phyloP scores from a whole-genome alignment of 208 protist species.

The Paratrypanosoma confusum region DNA sequence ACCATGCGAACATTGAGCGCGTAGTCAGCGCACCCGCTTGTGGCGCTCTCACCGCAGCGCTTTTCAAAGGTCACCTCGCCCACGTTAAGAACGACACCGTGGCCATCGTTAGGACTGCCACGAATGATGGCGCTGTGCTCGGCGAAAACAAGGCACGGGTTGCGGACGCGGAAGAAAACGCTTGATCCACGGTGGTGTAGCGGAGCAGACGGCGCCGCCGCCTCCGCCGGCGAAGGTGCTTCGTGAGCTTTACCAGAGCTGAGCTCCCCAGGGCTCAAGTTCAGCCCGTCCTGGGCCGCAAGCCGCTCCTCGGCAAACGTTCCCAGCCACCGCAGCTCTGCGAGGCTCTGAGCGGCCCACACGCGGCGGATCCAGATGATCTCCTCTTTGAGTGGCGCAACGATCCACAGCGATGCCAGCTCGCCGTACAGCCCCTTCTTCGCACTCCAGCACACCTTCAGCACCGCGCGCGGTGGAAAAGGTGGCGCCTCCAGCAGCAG shows the following conservation, averaged over 20 bases:
- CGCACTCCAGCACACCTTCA: too few relatives aligned
- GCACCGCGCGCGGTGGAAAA: too few relatives aligned
- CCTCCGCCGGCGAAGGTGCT: too few relatives aligned
- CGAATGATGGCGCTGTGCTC: conserved; percentile 14
- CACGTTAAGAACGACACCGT: conserved; percentile 17
- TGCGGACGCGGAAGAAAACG: conserved; percentile 8
- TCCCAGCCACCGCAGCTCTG: conserved; percentile 5
- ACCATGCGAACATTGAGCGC: too few relatives aligned
- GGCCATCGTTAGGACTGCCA: conserved; percentile 5
- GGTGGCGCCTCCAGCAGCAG: conserved; percentile 1
- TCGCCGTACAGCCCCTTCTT: not conserved
- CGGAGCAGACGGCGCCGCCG: too few relatives aligned
- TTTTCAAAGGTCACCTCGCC: conserved; percentile 11
- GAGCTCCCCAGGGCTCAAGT: not conserved
- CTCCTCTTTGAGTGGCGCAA: conserved; percentile 19
- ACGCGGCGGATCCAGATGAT: conserved; percentile 6
- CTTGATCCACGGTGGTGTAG: not conserved
- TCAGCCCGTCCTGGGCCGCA: not conserved
- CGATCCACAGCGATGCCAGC: conserved; percentile 14
- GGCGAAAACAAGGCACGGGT: conserved; percentile 17
- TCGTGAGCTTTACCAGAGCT: not conserved
- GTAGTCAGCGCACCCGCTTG: not conserved
- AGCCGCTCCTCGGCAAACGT: conserved; percentile 23
- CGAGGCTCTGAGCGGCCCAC: conserved; percentile 7
- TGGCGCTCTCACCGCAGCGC: not conserved